Percentiles rank a stretch among this genome's conserved stretches.
Evolutionary conservation across 106 monocot species (phyloP).

Genomic region (Cymbidium sinense): DNA sequence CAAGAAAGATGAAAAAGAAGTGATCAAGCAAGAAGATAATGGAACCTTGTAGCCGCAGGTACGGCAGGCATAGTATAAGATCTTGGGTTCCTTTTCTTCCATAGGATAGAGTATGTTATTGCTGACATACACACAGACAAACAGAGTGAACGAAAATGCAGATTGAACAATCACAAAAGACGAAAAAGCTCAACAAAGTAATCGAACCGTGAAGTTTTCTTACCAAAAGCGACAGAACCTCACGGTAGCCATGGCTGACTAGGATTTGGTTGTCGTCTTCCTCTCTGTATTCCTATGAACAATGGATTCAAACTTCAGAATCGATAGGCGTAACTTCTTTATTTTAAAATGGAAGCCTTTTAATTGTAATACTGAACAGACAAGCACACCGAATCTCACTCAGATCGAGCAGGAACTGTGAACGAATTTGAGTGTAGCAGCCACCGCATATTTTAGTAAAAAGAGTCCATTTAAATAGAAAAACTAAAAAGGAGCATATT

Average conservation of each 20-base stretch:
- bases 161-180: background rate
- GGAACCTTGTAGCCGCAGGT: slow-evolving; percentile 23
- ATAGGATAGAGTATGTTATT: slow-evolving; percentile 29
- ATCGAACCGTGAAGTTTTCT: background rate
- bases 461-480: too few relatives aligned
- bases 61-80: slow-evolving; percentile 29
- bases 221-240: slow-evolving; percentile 24
- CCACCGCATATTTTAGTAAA: too few relatives aligned
- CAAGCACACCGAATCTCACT: too few relatives aligned
- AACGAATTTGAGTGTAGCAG: too few relatives aligned
- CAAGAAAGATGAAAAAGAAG: background rate
- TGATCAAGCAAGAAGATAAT: background rate
- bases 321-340: too few relatives aligned
- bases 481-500: too few relatives aligned
- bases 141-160: background rate
- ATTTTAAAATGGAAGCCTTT: too few relatives aligned
- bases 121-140: background rate
- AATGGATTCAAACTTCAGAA: background rate
- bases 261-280: background rate
- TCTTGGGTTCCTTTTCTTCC: slow-evolving; percentile 25
- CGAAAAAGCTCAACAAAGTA: background rate
- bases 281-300: background rate
- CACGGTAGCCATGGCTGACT: slow-evolving; percentile 17
- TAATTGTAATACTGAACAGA: too few relatives aligned
- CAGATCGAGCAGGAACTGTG: too few relatives aligned